Base-by-base conservation (phyloP, 1,139 yeast species). In the Diutina scorzettiae region DNA sequence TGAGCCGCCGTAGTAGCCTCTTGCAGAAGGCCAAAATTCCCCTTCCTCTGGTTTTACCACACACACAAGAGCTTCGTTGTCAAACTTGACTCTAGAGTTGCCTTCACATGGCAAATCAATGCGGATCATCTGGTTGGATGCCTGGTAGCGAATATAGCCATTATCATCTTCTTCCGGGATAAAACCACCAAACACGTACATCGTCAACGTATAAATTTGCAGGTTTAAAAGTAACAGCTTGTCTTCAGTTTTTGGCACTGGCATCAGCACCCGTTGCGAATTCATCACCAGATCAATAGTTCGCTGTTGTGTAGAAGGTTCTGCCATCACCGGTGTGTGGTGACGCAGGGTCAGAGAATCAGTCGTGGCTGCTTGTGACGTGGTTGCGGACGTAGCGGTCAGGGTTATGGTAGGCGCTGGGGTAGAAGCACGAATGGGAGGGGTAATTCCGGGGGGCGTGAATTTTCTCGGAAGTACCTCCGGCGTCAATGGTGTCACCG, bases 151-250 rank as follows among this genome's bases (percentile, higher is more conserved):
- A 16, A 51, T 50, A 18, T 46, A 44, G 1, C 58, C 61, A 11
- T 47, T 44, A 2, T 46, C 46, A 20, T 50, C 50, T 11, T 43
- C 42, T 1, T 46, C 44, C n/a, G 51, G 43, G 11, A 47, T 44
- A 46, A 69, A 69, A 3, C 74, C 74, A 3, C 73, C 74, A 53
- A 66, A 69, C 5, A 66, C 52, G 47, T 61, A 68, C 0, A 69
- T 34, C n/a, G 39, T 34, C 27, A 34, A 23, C n/a, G 39, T 34
- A n/a, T 19, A 23, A 21, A 34, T 34, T 11, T 32, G 37, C 11
- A 25, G 21, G 21, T 32, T 32, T 25, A 32, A 32, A 5, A 27
- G 30, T 5, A 20, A 20, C 12, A 25, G 24, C 7, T 20, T 32
- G 19, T 32, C 37, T 11, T 32, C 37, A 17, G 6, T 9, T 14